Evolutionary conservation across 768 basidiomycete genomes (phyloP).

Genomic region (Kwoniella botswanensis): DNA sequence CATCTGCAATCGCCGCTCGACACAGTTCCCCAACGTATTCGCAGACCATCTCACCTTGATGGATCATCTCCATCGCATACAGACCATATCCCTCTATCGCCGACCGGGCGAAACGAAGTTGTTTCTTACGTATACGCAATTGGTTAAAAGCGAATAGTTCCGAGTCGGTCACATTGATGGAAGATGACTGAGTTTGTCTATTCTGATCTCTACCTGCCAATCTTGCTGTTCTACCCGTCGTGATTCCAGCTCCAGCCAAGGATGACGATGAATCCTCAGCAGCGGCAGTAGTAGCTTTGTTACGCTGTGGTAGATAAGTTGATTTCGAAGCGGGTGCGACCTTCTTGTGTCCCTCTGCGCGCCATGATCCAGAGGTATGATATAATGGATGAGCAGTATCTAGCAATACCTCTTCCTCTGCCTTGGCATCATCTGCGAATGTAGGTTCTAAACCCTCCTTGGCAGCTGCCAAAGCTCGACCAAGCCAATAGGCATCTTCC

Average conservation of each 20-base stretch:
- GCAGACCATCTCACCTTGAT: constrained; percentile 96
- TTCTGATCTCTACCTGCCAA: constrained; percentile 95
- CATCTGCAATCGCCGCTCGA: constrained; percentile 91
- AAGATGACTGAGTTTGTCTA: constrained; percentile 64
- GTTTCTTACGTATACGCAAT: constrained; percentile 96
- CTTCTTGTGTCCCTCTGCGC: constrained; percentile 95
- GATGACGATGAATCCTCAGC: constrained; percentile 34
- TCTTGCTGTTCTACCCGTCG: constrained; percentile 70
- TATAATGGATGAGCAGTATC: constrained; percentile 57
- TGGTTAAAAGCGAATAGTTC: constrained; percentile 93
- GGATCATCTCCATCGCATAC: constrained; percentile 96
- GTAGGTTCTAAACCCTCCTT: constrained; percentile 34
- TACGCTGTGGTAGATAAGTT: constrained; percentile 81
- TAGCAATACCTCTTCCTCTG: constrained; percentile 30
- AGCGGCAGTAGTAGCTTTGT: constrained; percentile 54
- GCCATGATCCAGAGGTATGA: constrained; percentile 82
- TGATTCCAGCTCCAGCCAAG: constrained; percentile 63
- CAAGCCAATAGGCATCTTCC: constrained; percentile 79
- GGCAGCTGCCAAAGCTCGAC: constrained; percentile 54
- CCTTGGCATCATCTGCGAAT: constrained; percentile 27
- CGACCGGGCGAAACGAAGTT: constrained; percentile 88
- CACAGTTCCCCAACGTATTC: constrained; percentile 99
- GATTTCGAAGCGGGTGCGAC: constrained; percentile 90
- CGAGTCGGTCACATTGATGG: constrained; percentile 65
- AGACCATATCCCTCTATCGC: constrained; percentile 99